phyloP scores from a whole-genome alignment of 441 rosid species.

The Codiaeum variegatum region DNA sequence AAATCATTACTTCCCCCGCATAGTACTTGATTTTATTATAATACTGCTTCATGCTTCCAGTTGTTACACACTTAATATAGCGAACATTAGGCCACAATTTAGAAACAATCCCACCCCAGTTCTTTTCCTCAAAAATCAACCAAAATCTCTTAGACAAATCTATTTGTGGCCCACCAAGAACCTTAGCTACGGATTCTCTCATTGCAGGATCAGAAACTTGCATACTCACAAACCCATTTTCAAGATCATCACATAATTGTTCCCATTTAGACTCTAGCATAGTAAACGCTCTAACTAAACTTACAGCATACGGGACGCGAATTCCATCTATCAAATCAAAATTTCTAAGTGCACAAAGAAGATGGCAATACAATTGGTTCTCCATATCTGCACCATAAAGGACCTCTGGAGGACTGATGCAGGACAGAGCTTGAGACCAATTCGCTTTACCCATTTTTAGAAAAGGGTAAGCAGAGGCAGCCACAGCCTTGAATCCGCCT shows the following conservation, averaged over 20 bases:
- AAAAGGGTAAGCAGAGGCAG: slow-evolving; percentile 44
- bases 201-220: slow-evolving; percentile 30
- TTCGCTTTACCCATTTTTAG: slow-evolving; percentile 22
- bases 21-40: slow-evolving; percentile 38
- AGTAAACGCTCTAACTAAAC: slow-evolving; percentile 30
- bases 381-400: slow-evolving; percentile 35
- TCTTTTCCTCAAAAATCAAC: slow-evolving; percentile 27
- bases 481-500: slow-evolving; percentile 46
- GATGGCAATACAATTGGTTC: slow-evolving; percentile 46
- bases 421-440: slow-evolving; percentile 22
- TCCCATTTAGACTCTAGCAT: slow-evolving; percentile 42
- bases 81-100: slow-evolving; percentile 44
- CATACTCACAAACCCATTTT: slow-evolving; percentile 30
- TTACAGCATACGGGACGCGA: slow-evolving; percentile 36
- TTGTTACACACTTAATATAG: slow-evolving; percentile 39
- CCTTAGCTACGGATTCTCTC: slow-evolving; percentile 32
- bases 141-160: slow-evolving; percentile 35
- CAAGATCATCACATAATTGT: slow-evolving; percentile 42
- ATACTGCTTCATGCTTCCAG: slow-evolving; percentile 52
- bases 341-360: slow-evolving; percentile 43
- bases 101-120: slow-evolving; percentile 40
- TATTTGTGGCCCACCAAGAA: slow-evolving; percentile 39
- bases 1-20: slow-evolving; percentile 38
- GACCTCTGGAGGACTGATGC: slow-evolving; percentile 36
- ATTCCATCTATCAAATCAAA: slow-evolving; percentile 36